Evolutionary conservation across 2,329 filamentous ascomycete species (phyloP).

Genomic region (Talaromyces sp.): DNA sequence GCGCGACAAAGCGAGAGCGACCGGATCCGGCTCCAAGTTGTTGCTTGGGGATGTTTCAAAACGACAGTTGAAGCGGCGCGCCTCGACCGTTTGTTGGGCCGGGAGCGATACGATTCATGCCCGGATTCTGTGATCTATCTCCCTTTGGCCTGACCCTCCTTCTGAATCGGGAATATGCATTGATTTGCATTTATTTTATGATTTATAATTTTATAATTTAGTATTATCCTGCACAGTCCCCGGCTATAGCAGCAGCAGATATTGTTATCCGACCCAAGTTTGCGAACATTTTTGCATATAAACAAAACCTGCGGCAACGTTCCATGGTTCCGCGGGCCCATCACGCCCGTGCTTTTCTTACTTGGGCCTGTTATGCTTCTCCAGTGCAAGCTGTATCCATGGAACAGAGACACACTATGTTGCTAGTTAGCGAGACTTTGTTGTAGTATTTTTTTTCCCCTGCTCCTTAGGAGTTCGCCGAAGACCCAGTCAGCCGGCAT

Average conservation of each 20-base stretch:
- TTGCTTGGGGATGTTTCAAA: background rate
- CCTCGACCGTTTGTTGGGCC: background rate
- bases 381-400: background rate
- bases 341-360: background rate
- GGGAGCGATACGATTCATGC: background rate
- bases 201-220: background rate
- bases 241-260: background rate
- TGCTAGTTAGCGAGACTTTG: background rate
- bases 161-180: background rate
- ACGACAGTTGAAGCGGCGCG: background rate
- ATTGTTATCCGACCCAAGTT: background rate
- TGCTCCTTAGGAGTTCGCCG: background rate
- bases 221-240: background rate
- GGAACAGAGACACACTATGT: background rate
- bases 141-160: background rate
- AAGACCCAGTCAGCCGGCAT: background rate
- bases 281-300: background rate
- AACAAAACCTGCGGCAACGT: background rate
- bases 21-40: background rate
- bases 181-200: background rate
- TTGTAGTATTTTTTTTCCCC: background rate
- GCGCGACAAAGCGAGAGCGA: background rate
- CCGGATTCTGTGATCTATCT: background rate
- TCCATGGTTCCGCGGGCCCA: background rate
- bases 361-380: background rate